A percentile compares a stretch with the other conserved stretches of the same genome.
These are phyloP conservation scores for Tolypocladium cylindrosporum DNA, from an alignment of 2,329 filamentous ascomycete species.

Conservation along the genomic window DNA sequence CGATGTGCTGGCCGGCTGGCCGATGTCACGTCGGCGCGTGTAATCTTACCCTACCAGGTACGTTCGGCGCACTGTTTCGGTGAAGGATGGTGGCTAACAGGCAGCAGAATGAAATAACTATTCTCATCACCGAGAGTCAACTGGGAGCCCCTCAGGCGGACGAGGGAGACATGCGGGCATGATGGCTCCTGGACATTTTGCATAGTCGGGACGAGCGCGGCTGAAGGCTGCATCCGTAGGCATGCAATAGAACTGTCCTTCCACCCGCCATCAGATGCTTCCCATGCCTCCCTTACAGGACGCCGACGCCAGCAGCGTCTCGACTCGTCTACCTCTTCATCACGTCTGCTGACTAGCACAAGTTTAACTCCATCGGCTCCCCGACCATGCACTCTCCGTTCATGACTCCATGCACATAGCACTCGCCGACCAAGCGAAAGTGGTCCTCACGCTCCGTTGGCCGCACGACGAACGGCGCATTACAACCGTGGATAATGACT, in stretches of 20 bases:
- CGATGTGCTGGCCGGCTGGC: neutral
- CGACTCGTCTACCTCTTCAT: neutral
- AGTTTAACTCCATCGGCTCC: neutral
- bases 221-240: neutral
- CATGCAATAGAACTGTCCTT: neutral
- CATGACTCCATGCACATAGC: conserved; percentile 8
- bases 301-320: neutral
- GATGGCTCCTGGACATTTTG: neutral
- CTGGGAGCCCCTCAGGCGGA: neutral
- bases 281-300: too few relatives aligned
- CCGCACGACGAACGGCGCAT: conserved; percentile 5
- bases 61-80: neutral
- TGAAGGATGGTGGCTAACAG: neutral
- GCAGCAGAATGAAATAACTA: neutral
- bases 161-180: neutral
- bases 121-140: neutral
- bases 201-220: neutral
- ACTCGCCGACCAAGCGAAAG: conserved; percentile 5
- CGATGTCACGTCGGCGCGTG: conserved; percentile 6
- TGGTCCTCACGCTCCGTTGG: neutral
- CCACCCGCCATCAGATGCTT: neutral
- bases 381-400: conserved; percentile 5
- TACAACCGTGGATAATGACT: conserved; percentile 5
- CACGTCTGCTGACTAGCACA: neutral
- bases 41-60: neutral